phyloP scores from a whole-genome alignment of 2,329 filamentous ascomycete species.

The Botrytis galanthina region DNA sequence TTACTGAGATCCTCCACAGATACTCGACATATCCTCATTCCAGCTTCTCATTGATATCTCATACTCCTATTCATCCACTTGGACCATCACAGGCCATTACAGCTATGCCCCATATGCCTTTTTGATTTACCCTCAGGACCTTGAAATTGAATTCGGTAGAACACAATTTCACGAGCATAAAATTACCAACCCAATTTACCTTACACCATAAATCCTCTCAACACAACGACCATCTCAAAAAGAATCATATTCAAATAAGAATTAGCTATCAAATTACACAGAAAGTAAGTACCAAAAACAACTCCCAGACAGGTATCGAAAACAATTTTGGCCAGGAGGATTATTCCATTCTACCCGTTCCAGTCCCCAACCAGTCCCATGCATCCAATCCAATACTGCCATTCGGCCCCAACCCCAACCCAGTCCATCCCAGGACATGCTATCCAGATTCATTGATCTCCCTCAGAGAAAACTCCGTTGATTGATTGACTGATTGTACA shows the following conservation, averaged over 20 bases:
- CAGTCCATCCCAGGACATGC: not conserved
- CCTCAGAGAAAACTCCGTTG: not conserved
- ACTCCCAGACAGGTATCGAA: constrained; percentile 1
- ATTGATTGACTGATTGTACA: not conserved
- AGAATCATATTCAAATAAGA: not conserved
- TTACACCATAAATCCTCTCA: too few species aligned
- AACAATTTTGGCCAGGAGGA: not conserved
- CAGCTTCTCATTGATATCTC: not conserved
- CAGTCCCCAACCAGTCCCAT: not conserved
- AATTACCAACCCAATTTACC: not conserved
- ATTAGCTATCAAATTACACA: constrained; percentile 1
- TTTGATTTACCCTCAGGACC: not conserved
- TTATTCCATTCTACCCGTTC: not conserved
- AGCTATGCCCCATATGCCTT: not conserved
- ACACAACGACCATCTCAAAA: not conserved
- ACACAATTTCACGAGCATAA: not conserved
- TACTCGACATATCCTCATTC: not conserved
- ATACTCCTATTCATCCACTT: not conserved
- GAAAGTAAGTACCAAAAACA: not conserved
- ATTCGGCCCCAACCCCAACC: not conserved
- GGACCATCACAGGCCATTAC: not conserved
- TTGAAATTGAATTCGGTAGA: not conserved
- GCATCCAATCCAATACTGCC: not conserved
- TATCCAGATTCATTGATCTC: not conserved
- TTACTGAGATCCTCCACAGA: not conserved